These are phyloP conservation scores for Rhododendron mucronatum DNA, from an alignment of 148 eudicot genomes.

Conservation along the genomic window DNA sequence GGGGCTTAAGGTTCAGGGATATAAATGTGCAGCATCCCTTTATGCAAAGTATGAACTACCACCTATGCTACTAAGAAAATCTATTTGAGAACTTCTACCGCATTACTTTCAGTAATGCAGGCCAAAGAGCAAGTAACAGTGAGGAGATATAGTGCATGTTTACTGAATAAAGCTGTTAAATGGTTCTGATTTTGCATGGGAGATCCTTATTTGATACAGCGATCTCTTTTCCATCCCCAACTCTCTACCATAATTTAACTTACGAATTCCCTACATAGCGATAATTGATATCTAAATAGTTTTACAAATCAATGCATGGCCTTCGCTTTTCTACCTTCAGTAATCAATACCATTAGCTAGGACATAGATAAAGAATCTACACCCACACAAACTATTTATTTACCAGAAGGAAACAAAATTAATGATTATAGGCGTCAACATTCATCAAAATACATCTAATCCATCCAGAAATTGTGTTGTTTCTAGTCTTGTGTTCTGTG, in stretches of 20 bases:
- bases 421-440: neutral
- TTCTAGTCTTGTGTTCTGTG: neutral
- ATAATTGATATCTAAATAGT: neutral
- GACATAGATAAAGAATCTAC: neutral
- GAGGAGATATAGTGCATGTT: neutral
- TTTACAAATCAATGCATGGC: too few relatives aligned
- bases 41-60: neutral
- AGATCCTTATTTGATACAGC: neutral
- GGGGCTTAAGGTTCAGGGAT: neutral
- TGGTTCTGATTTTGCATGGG: neutral
- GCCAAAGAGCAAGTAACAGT: neutral
- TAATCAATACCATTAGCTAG: neutral
- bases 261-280: neutral
- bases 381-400: neutral
- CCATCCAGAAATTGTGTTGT: neutral
- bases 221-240: neutral
- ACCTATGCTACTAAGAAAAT: too few relatives aligned
- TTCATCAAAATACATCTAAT: neutral
- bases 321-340: neutral
- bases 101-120: neutral
- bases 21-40: neutral
- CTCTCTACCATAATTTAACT: neutral
- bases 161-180: neutral
- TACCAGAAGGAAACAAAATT: neutral
- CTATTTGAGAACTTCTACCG: neutral